Conservation (phyloP, 139 green algal genomes). For the Trebouxia sp. region DNA sequence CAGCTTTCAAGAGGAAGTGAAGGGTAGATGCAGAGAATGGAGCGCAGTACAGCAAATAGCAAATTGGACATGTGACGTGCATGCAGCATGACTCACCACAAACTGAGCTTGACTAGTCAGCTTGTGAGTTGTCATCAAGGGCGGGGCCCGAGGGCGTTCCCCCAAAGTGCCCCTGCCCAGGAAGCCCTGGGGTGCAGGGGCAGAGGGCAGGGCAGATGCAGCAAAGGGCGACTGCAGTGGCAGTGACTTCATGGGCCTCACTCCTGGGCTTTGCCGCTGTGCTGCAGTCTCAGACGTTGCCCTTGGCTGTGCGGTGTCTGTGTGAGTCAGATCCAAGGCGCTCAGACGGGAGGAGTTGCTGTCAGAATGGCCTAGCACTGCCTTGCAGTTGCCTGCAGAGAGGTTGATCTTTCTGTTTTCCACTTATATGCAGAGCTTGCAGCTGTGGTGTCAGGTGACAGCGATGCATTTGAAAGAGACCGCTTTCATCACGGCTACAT, state of each 20-base stretch:
- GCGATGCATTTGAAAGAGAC: no score
- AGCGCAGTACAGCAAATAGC: no score
- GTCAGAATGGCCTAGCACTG: slow-evolving; percentile 24
- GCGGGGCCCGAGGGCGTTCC: slow-evolving; percentile 31
- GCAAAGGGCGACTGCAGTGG: slow-evolving; percentile 32
- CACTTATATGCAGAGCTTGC: no score
- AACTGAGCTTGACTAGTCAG: slow-evolving; percentile 48
- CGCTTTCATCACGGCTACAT: no score
- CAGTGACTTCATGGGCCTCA: slow-evolving; percentile 38
- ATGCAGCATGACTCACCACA: slow-evolving; percentile 46
- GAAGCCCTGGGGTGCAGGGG: slow-evolving; percentile 62
- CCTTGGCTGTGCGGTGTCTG: slow-evolving; percentile 46
- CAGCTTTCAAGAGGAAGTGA: no score
- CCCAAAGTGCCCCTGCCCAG: slow-evolving; percentile 36
- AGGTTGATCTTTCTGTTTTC: no score
- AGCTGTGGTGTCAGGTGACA: no score
- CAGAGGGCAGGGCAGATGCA: slow-evolving; percentile 39
- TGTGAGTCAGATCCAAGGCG: slow-evolving; percentile 46
- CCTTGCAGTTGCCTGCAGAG: slow-evolving; percentile 44
- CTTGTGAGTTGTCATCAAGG: slow-evolving; percentile 26
- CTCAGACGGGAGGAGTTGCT: slow-evolving; percentile 8
- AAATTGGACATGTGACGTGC: not conserved
- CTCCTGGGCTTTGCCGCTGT: slow-evolving; percentile 25
- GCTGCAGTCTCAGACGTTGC: not conserved
- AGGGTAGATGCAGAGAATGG: no score